Base-by-base conservation (phyloP, 345 rosid species). In the Odontarrhena argentea region DNA sequence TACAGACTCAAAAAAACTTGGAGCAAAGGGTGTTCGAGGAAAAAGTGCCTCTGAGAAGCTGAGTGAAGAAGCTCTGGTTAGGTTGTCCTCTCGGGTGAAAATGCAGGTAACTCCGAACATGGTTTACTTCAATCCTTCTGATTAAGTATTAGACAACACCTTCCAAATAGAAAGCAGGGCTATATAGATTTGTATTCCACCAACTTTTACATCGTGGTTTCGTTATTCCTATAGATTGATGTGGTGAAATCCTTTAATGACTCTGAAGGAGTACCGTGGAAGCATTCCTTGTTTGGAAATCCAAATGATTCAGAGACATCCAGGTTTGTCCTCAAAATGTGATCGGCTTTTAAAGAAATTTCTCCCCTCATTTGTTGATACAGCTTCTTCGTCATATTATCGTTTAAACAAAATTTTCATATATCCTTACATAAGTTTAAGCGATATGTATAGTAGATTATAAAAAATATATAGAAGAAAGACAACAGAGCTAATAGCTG, bases 241-340 rank as follows among this genome's bases (percentile, higher is more conserved):
- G 89, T 90, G 73, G 96, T 90, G 37, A 88, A 85, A 77, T 85
- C 94, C 54, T 88, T 82, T 48, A 88, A 68, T 70, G 97, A 93
- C 69, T 77, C 90, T 1, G 96, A 90, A 63, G 86, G 91, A 52
- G 86, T 84, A 35, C 97, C 86, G 70, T 90, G 98, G 97, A 88
- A 81, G 78, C 89, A 73, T 78, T 93, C 98, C 43, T 90, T 88
- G 58, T 93, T 93, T 77, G 97, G 97, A 74, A 93, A 93, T 79
- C 98, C 98, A 74, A 93, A 81, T 78, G 98, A 93, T 70, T 68
- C 80, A 30, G 98, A 93, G 70, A 93, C 98, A 73, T 85, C 84
- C 85, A 90, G 98, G 98, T 93, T 68, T 67, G 80, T 72, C 60
- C 26, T 54, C 9, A 46, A 34, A 53, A 38, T n/a, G 14, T 46